Evolutionary conservation across 2,329 filamentous ascomycete genomes (phyloP), one percentile per base, ranked within the genome.

Genomic region (Cadophora gregata): DNA sequence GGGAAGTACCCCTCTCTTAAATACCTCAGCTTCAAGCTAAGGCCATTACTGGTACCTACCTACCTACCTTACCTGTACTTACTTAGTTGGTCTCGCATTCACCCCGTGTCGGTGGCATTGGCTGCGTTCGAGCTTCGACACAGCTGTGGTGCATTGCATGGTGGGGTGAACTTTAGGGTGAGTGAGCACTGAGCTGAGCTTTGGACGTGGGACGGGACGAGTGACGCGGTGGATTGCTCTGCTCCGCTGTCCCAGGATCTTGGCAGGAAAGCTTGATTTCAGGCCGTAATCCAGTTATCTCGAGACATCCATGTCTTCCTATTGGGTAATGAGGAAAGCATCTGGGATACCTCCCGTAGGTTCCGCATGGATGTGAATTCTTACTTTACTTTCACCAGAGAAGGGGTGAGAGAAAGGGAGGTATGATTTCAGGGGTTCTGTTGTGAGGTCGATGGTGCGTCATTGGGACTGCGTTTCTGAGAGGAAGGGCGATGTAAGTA

Each of bases 201-300:
- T n/a, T n/a, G n/a, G n/a, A n/a, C n/a, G n/a, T n/a, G n/a, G 16
- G 25, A 10, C 31, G 10, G 27, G 33, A 29, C 9, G 16, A 21
- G 53, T 56, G 53, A 58, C 55, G 55, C 31, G 55, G 31, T 58
- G 31, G 31, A 42, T 45, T 24, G n/a, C 56, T 36, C 27, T n/a
- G 55, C 12, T 60, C 45, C 55, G 60, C 60, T 62, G 47, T 65
- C 60, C n/a, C 25, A 50, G 10, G 47, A 36, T 25, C 59, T 63
- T 63, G 59, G 59, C 51, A 64, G 16, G 45, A 69, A 65, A 67
- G 63, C 63, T 64, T 65, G 60, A 45, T 36, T 24, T 27, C 14
- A n/a, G 47, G 21, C 45, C 50, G 55, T 64, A 48, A 64, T 64
- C 62, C 42, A 59, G 12, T 24, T 16, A 4, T 48, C n/a, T 29